phyloP scores from a whole-genome alignment of 371 early-diverging fungal genomes.

The Mortierella sp. region DNA sequence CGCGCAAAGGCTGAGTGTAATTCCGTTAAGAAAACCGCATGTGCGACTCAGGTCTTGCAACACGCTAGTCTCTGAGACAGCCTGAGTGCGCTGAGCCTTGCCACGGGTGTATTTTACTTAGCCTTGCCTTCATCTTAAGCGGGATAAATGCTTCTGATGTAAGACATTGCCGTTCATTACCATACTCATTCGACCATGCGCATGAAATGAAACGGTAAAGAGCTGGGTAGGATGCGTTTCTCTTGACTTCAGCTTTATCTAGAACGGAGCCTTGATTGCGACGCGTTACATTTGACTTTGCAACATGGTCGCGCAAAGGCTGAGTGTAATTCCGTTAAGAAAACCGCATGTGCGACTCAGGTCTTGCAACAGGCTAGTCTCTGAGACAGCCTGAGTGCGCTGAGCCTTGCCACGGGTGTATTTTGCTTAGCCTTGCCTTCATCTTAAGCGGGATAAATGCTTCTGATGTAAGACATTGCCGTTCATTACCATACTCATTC shows the following conservation, averaged over 20 bases:
- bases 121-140: slow-evolving; percentile 23
- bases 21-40: too few relatives aligned
- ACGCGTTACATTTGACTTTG: slow-evolving; percentile 26
- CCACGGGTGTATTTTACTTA: slow-evolving; percentile 23
- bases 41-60: too few relatives aligned
- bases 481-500: too few relatives aligned
- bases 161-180: slow-evolving; percentile 22
- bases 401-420: slow-evolving; percentile 25
- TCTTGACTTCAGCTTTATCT: too few relatives aligned
- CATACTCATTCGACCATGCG: too few relatives aligned
- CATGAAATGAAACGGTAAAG: too few relatives aligned
- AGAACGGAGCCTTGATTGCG: too few relatives aligned
- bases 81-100: slow-evolving; percentile 20
- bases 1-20: too few relatives aligned
- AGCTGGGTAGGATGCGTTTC: too few relatives aligned
- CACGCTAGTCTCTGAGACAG: not conserved
- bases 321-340: too few relatives aligned
- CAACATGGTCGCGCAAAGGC: not conserved
- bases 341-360: too few relatives aligned
- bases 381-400: slow-evolving; percentile 16
- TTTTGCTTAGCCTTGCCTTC: slow-evolving; percentile 24
- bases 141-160: slow-evolving; percentile 14
- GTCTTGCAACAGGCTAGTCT: too few relatives aligned
- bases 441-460: slow-evolving; percentile 12
- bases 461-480: slow-evolving; percentile 25